Evolutionary conservation across 371 early-diverging fungal genomes (phyloP).

Genomic region (Dinochytrium kinnereticum): DNA sequence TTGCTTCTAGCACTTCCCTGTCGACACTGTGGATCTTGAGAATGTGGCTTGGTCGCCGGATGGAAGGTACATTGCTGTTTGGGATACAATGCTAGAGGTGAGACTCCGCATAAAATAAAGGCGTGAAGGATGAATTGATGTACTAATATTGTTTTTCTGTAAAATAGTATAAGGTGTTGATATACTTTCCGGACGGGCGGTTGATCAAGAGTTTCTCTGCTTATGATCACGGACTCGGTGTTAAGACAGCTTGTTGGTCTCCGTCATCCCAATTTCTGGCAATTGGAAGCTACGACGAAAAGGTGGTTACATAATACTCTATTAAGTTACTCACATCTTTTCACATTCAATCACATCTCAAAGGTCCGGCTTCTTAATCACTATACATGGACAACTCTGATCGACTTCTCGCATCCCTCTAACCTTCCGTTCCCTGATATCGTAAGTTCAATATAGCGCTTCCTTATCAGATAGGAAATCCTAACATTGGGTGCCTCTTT

Average conservation of each 20-base stretch:
- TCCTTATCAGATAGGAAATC: not conserved
- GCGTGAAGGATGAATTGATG: not conserved
- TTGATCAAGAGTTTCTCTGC: constrained; percentile 58
- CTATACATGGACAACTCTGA: constrained; percentile 58
- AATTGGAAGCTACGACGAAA: constrained; percentile 78
- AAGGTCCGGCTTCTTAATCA: constrained; percentile 51
- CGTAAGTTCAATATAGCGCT: too few species aligned
- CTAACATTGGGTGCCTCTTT: not conserved
- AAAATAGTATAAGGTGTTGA: constrained; percentile 67
- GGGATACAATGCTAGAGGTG: constrained; percentile 65
- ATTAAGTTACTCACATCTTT: not conserved
- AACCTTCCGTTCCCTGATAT: constrained; percentile 40
- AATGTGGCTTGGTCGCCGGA: constrained; percentile 85
- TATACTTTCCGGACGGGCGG: constrained; percentile 75
- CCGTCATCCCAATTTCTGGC: constrained; percentile 77
- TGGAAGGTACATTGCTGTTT: constrained; percentile 73
- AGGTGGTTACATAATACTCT: constrained; percentile 47
- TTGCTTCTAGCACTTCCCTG: constrained; percentile 58
- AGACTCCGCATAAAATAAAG: not conserved
- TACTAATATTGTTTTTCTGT: constrained; percentile 1
- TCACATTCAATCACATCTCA: not conserved
- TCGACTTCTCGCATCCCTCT: constrained; percentile 54
- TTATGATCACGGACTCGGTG: constrained; percentile 70
- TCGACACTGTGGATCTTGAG: constrained; percentile 71
- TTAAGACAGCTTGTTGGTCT: constrained; percentile 74